Percentiles rank a stretch among this genome's conserved stretches.
These are phyloP conservation scores for Podospora appendiculata DNA, from an alignment of 495 filamentous ascomycete genomes.

Conservation along the genomic window DNA sequence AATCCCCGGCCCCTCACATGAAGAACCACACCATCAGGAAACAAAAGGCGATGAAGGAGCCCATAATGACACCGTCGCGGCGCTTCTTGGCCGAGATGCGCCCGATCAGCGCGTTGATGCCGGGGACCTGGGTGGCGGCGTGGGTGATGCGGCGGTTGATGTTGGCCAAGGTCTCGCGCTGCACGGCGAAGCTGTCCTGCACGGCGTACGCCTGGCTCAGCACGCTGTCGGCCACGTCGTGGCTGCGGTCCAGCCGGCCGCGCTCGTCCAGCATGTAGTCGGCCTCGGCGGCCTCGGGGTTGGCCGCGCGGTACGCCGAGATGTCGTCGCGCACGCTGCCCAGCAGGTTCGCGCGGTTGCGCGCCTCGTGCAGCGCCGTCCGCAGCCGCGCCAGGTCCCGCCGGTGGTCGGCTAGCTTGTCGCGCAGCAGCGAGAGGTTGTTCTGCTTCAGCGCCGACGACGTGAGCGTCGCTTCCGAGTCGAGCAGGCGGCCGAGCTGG, in stretches of 20 bases:
- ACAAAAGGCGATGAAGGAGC: conserved; percentile 81
- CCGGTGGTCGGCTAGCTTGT: conserved; percentile 80
- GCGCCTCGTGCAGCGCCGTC: conserved; percentile 57
- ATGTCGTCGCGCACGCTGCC: conserved; percentile 88
- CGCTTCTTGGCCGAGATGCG: conserved; percentile 94
- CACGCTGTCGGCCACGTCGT: conserved; percentile 82
- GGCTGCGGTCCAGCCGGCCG: conserved; percentile 71
- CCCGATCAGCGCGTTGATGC: conserved; percentile 85
- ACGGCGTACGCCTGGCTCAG: conserved; percentile 96
- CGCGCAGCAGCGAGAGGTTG: conserved; percentile 86
- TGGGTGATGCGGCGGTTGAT: conserved; percentile 84
- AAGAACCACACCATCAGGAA: conserved; percentile 83
- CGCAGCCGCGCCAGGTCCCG: conserved; percentile 71
- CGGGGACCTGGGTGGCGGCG: conserved; percentile 83
- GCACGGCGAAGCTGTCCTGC: conserved; percentile 80
- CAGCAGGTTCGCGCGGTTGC: conserved; percentile 86
- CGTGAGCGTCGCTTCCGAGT: conserved; percentile 84
- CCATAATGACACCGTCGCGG: conserved; percentile 90
- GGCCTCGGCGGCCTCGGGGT: conserved; percentile 74
- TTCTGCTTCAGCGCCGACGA: conserved; percentile 90
- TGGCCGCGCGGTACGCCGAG: conserved; percentile 71
- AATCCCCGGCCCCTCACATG: conserved; percentile 37
- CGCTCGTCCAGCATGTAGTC: conserved; percentile 98
- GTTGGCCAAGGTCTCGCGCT: conserved; percentile 76
- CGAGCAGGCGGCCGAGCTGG: conserved; percentile 82